Percentiles rank a stretch among this genome's conserved stretches.
These are phyloP conservation scores for Stemphylium vesicarium DNA, from an alignment of 2,329 filamentous ascomycete species.

Conservation along the genomic window DNA sequence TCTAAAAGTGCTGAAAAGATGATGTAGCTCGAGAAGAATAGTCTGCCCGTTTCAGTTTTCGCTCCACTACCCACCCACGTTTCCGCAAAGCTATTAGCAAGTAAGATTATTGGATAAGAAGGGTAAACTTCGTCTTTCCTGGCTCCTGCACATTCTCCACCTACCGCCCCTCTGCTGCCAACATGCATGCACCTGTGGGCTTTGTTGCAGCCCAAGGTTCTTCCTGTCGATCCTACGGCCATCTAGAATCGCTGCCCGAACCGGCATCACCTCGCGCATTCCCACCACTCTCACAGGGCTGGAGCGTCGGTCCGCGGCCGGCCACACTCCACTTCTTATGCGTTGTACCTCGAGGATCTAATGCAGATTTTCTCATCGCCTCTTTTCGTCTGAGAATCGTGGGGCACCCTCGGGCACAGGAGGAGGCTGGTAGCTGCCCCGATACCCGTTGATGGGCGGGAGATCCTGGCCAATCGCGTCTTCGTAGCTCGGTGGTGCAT, in stretches of 20 bases:
- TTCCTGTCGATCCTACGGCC: conserved; percentile 5
- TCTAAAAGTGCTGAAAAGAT: neutral
- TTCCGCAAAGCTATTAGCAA: conserved; percentile 23
- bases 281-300: neutral
- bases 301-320: neutral
- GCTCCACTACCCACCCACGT: conserved; percentile 4
- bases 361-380: conserved; percentile 25
- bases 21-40: neutral
- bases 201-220: conserved; percentile 6
- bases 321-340: neutral
- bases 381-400: conserved; percentile 47
- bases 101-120: conserved; percentile 26
- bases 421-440: conserved; percentile 67
- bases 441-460: conserved; percentile 73
- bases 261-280: neutral
- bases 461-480: conserved; percentile 85
- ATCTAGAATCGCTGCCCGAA: conserved; percentile 1
- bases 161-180: neutral
- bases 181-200: neutral
- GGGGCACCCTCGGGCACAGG: conserved; percentile 47
- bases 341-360: no score
- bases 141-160: conserved; percentile 13
- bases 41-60: conserved; percentile 18
- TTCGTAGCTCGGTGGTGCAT: conserved; percentile 93
- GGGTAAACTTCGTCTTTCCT: conserved; percentile 9